Evolutionary conservation across 345 rosid species (phyloP).

Genomic region (Populus davidiana): DNA sequence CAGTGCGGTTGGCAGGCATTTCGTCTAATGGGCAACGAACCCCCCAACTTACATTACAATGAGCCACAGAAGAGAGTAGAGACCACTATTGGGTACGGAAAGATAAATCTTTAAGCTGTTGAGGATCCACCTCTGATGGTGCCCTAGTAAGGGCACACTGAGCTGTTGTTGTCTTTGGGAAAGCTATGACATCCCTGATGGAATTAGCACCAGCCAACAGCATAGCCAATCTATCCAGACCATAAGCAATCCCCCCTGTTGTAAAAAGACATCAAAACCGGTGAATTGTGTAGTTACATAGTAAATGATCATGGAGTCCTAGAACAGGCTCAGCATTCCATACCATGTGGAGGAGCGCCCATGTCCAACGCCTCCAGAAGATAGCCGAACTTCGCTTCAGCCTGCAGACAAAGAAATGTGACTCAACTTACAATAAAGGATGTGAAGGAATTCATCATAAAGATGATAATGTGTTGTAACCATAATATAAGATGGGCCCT

Average conservation of each 20-base stretch:
- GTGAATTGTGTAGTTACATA: background rate
- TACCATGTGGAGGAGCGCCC: conserved; percentile 99
- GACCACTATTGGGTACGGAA: conserved; percentile 31
- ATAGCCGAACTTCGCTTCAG: conserved; percentile 92
- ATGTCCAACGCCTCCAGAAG: conserved; percentile 94
- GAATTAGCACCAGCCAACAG: conserved; percentile 70
- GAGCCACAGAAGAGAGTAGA: background rate
- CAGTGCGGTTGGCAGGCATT: no score
- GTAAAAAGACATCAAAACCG: background rate
- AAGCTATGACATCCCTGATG: conserved; percentile 92
- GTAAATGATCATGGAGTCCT: background rate
- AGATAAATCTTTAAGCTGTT: conserved; percentile 75
- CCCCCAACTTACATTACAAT: background rate
- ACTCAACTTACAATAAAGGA: background rate
- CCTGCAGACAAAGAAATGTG: conserved; percentile 40
- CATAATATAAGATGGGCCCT: background rate
- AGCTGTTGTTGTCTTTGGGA: conserved; percentile 93
- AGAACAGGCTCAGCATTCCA: conserved; percentile 4
- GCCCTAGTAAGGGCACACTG: conserved; percentile 85
- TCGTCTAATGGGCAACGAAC: background rate
- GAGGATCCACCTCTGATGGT: conserved; percentile 91
- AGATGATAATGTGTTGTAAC: background rate
- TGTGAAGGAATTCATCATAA: background rate
- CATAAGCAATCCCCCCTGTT: conserved; percentile 91
- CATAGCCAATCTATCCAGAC: conserved; percentile 92